Percentiles rank a stretch among this genome's conserved stretches.
Conservation (phyloP, 1,139 yeast species). For the Nadsonia commutata region DNA sequence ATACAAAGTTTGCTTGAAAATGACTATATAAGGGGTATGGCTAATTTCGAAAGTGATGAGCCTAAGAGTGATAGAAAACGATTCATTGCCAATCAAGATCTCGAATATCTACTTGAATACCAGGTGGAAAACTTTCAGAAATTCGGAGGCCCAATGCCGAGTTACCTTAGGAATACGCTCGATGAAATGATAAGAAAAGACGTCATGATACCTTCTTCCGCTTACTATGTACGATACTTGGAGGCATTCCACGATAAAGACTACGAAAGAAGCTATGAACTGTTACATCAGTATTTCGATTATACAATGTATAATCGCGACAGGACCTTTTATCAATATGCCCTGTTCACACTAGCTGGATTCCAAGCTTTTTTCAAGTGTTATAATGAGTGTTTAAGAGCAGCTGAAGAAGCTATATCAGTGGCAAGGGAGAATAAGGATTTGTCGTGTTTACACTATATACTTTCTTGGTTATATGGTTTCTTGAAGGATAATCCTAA, state of each 20-base stretch:
- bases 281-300: conserved; percentile 72
- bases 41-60: background rate
- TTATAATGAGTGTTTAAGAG: conserved; percentile 57
- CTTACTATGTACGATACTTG: conserved; percentile 50
- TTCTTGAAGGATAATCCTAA: conserved; percentile 53
- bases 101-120: conserved; percentile 37
- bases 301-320: conserved; percentile 64
- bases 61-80: background rate
- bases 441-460: conserved; percentile 52
- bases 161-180: conserved; percentile 31
- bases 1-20: background rate
- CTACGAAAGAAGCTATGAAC: conserved; percentile 41
- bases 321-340: conserved; percentile 62
- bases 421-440: conserved; percentile 84
- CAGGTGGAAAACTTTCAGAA: conserved; percentile 43
- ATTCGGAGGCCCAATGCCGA: conserved; percentile 29
- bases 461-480: conserved; percentile 68
- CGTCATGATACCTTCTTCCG: conserved; percentile 42
- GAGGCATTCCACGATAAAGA: conserved; percentile 48
- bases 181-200: conserved; percentile 37
- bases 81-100: conserved; percentile 22
- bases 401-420: conserved; percentile 76
- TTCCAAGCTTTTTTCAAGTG: conserved; percentile 67
- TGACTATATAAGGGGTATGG: background rate
- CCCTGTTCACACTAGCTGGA: conserved; percentile 63